phyloP scores from a whole-genome alignment of 2,329 filamentous ascomycete species.

The Zelopaecilomyces penicillatus region DNA sequence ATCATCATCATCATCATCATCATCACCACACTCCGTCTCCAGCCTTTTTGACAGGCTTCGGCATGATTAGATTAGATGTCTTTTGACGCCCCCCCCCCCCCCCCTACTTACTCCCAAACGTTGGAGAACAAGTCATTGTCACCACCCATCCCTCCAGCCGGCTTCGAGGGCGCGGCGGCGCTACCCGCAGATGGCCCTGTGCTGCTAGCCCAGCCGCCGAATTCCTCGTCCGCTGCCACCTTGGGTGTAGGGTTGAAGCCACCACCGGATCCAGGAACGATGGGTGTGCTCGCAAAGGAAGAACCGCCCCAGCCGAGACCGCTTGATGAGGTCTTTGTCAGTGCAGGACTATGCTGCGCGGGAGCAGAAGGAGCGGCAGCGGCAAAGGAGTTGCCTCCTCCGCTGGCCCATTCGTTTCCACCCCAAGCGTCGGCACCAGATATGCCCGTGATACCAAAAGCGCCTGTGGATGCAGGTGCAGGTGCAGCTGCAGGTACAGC shows the following conservation, averaged over 20 bases:
- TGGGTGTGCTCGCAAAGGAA: slow-evolving; percentile 50
- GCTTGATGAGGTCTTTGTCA: slow-evolving; percentile 37
- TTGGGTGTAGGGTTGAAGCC: slow-evolving; percentile 59
- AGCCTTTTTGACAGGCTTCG: too few relatives aligned
- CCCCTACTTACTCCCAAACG: slow-evolving; percentile 65
- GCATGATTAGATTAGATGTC: neutral
- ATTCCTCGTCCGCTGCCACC: slow-evolving; percentile 85
- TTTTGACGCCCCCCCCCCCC: neutral
- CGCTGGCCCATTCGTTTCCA: slow-evolving; percentile 69
- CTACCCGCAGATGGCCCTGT: slow-evolving; percentile 34
- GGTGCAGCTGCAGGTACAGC: slow-evolving; percentile 32
- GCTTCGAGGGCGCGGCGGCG: slow-evolving; percentile 39
- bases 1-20: too few relatives aligned
- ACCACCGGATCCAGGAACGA: slow-evolving; percentile 54
- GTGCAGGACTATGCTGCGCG: slow-evolving; percentile 54
- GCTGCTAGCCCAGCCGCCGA: slow-evolving; percentile 87
- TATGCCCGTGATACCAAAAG: slow-evolving; percentile 31
- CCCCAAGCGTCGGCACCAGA: slow-evolving; percentile 71
- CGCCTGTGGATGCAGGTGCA: slow-evolving; percentile 23
- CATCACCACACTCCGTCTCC: too few relatives aligned
- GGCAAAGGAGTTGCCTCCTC: slow-evolving; percentile 19
- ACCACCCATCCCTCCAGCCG: slow-evolving; percentile 51
- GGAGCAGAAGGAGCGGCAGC: slow-evolving; percentile 31
- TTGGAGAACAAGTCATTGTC: slow-evolving; percentile 91
- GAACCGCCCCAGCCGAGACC: slow-evolving; percentile 55